These are phyloP conservation scores for Vanderwaltozyma yarrowii DNA, from an alignment of 805 yeast species.

Conservation along the genomic window DNA sequence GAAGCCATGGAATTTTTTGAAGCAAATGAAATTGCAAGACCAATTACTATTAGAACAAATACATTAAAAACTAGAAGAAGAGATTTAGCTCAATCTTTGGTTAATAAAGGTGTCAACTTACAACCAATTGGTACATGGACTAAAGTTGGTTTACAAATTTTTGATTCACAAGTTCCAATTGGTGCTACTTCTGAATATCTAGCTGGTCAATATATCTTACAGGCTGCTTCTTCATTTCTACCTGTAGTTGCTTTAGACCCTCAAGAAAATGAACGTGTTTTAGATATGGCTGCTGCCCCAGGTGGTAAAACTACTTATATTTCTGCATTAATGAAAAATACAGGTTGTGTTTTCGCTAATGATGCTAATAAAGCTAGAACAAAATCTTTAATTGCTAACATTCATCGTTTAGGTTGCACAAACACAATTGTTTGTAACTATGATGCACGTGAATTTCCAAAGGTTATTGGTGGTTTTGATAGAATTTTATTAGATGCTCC, in stretches of 20 bases:
- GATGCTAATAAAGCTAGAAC: constrained; percentile 96
- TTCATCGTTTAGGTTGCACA: constrained; percentile 92
- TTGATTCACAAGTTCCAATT: constrained; percentile 98
- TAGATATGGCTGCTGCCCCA: constrained; percentile 99
- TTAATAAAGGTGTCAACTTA: constrained; percentile 91
- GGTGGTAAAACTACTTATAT: constrained; percentile 97
- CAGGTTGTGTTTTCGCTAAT: constrained; percentile 95
- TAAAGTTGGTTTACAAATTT: constrained; percentile 92
- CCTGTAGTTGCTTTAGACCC: constrained; percentile 98
- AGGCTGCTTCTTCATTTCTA: constrained; percentile 95
- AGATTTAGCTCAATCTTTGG: constrained; percentile 88
- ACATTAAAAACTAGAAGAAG: constrained; percentile 90
- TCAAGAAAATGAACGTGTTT: constrained; percentile 88
- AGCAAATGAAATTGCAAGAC: constrained; percentile 95
- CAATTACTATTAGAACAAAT: constrained; percentile 95
- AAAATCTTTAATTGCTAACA: constrained; percentile 91
- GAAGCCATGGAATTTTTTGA: constrained; percentile 98
- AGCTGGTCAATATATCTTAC: constrained; percentile 95
- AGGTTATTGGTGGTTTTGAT: constrained; percentile 97
- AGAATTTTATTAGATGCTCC: constrained; percentile 95
- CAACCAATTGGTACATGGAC: constrained; percentile 99
- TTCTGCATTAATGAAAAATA: constrained; percentile 94
- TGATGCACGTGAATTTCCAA: constrained; percentile 97
- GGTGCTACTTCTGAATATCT: constrained; percentile 99
- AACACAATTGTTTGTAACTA: constrained; percentile 95